Base-by-base conservation (phyloP, 805 yeast species). In the Saccharomycopsis amapae region DNA sequence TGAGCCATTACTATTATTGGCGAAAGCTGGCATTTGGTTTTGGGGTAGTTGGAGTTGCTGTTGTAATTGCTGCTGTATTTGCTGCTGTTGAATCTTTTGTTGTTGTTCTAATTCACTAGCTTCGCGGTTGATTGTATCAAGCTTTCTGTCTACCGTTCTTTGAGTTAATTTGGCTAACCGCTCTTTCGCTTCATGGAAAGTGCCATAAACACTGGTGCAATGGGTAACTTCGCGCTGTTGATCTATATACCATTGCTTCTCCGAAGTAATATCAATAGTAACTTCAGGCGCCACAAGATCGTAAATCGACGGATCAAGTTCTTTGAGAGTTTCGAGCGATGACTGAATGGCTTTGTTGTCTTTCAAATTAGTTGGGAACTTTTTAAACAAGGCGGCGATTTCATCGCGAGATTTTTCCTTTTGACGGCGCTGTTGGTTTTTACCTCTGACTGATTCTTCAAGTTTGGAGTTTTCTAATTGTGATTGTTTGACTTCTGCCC, bases 71-170 rank as follows among this genome's bases (percentile, higher is more conserved):
- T 19, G 10, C 19, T 40, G 38, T 18, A 31, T 24, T 33, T 40
- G 37, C 15, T 32, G 38, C 17, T 24, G 30, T 22, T 20, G 15
- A 17, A 23, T 5, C 19, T 26, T 44, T 18, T 40, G 40, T 38
- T 48, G 42, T 30, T 38, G 20, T 28, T 48, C 51, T 18, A 40
- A n/a, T 24, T 44, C 45, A 28, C 42, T 37, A 23, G 46, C 46
- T 12, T 22, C 32, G 25, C 37, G 30, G 22, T 42, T 46, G 3
- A 46, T 42, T 6, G 35, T 18, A 9, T 26, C 50, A 9, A 46
- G 23, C 7, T 42, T 45, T 22, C 38, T 31, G 6, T 42, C 49
- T 13, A 45, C 18, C 32, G 37, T 42, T 31, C 38, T 22, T 5
- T 22, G 24, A 13, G 49, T 45, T 13, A 49, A 12, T 20, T 32